These are phyloP conservation scores for Hypoxylon sp. DNA, from an alignment of 2,329 filamentous ascomycete species.

Conservation along the genomic window DNA sequence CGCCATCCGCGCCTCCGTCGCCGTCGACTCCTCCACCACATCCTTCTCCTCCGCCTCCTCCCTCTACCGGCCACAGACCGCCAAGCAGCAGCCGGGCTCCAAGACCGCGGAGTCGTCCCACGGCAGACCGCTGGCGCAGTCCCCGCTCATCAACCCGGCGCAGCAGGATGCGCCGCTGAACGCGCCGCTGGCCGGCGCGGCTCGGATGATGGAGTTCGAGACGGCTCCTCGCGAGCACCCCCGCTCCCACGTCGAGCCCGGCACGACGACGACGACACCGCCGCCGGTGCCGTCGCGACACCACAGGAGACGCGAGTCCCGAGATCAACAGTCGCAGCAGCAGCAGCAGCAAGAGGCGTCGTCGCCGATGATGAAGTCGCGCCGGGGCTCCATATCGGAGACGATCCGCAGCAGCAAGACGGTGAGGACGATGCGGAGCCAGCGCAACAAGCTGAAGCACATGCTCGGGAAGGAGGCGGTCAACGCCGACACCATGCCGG, in stretches of 20 bases:
- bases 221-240: slow-evolving; percentile 43
- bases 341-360: slow-evolving; percentile 6
- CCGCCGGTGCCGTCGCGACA: slow-evolving; percentile 15
- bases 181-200: slow-evolving; percentile 41
- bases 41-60: no score
- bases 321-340: slow-evolving; percentile 16
- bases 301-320: slow-evolving; percentile 12
- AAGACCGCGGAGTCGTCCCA: background rate
- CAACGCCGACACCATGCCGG: slow-evolving; percentile 7
- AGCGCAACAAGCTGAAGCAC: slow-evolving; percentile 47
- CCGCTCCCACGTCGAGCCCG: no score
- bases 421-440: slow-evolving; percentile 49
- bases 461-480: slow-evolving; percentile 40
- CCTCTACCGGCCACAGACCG: no score
- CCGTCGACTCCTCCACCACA: slow-evolving; percentile 1
- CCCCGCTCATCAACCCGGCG: slow-evolving; percentile 37
- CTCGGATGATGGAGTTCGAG: slow-evolving; percentile 44
- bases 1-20: slow-evolving; percentile 14
- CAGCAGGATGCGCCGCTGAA: slow-evolving; percentile 44
- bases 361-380: slow-evolving; percentile 45
- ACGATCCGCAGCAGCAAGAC: slow-evolving; percentile 48
- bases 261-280: slow-evolving; percentile 16
- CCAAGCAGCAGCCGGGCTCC: no score
- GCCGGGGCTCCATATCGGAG: slow-evolving; percentile 50
- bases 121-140: slow-evolving; percentile 29